Evolutionary conservation across 805 yeast genomes (phyloP), one percentile per base, ranked within the genome.

Genomic region (Metschnikowia henanensis): DNA sequence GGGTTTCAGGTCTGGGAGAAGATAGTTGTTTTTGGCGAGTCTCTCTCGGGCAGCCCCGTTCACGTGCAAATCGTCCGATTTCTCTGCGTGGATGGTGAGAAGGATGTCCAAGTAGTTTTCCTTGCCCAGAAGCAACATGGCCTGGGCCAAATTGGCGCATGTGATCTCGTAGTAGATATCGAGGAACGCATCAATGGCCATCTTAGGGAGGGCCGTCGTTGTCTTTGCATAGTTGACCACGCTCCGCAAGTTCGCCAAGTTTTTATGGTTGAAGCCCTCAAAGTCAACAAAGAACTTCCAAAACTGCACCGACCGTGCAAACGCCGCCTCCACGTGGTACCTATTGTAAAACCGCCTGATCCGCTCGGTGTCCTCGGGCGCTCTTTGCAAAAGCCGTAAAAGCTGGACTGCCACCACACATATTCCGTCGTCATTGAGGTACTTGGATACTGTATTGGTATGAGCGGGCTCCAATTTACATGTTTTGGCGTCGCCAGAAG

Each of bases 281-380:
- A 76, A 80, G 36, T 77, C 76, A 47, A 83, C 73, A 47, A 65
- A 80, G 30, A 73, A 71, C 9, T 61, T 56, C 90, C 90, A 84
- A 52, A 81, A 85, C 17, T 70, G 53, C 5, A 61, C 60, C 1
- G 80, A 75, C 6, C 64, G 55, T 34, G 62, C 62, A 12, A 82
- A 55, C 3, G 63, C 55, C 1, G 56, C 50, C 25, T 68, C 59
- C 4, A 44, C 43, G 46, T 60, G 54, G 41, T 55, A 52, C 18
- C 47, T 51, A 47, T 66, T 66, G 54, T 61, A 70, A 35, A 68
- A 60, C n/a, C 45, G 45, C 20, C 71, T 51, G 13, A 58, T 46
- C 25, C 36, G 23, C 3, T 12, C 29, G 3, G 43, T 25, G 12
- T 40, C 18, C 53, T 61, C 66, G 65, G 59, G 23, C 62, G 52